Evolutionary conservation across 1,139 yeast genomes (phyloP).

Genomic region (Saccharomycopsis hybrid): DNA sequence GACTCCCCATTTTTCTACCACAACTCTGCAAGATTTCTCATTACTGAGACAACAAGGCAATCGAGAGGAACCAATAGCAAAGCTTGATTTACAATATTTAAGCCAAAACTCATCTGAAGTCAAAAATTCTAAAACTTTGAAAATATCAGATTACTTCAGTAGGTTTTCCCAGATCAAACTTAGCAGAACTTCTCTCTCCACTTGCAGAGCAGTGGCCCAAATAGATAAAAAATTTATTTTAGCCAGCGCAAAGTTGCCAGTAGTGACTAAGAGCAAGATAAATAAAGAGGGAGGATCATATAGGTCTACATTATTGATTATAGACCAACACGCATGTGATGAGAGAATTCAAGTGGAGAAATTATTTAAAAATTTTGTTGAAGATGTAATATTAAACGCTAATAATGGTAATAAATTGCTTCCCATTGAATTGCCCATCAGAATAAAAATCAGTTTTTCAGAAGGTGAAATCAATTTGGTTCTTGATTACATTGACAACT

Average conservation of each 20-base stretch:
- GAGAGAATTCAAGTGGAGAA: conserved; percentile 58
- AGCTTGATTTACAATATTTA: background rate
- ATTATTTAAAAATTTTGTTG: conserved; percentile 33
- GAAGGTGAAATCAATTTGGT: conserved; percentile 26
- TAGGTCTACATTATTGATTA: conserved; percentile 31
- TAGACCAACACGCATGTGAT: conserved; percentile 80
- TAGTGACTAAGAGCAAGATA: background rate
- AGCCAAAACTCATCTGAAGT: background rate
- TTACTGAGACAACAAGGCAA: background rate
- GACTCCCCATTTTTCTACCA: no score
- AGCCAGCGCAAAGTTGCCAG: conserved; percentile 24
- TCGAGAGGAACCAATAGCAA: background rate
- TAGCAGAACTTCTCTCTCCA: conserved; percentile 18
- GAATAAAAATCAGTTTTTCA: background rate
- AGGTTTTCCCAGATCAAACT: conserved; percentile 15
- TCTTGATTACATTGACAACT: conserved; percentile 28
- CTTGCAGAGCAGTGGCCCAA: conserved; percentile 39
- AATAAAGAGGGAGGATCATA: background rate
- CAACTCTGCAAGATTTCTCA: background rate
- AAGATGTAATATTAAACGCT: background rate
- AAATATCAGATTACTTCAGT: conserved; percentile 10
- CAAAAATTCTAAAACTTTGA: background rate
- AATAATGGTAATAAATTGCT: background rate
- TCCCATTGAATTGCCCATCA: background rate
- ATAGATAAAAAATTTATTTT: conserved; percentile 56